phyloP scores from a whole-genome alignment of 78 protist genomes.

The Speleostelium caveatum region DNA sequence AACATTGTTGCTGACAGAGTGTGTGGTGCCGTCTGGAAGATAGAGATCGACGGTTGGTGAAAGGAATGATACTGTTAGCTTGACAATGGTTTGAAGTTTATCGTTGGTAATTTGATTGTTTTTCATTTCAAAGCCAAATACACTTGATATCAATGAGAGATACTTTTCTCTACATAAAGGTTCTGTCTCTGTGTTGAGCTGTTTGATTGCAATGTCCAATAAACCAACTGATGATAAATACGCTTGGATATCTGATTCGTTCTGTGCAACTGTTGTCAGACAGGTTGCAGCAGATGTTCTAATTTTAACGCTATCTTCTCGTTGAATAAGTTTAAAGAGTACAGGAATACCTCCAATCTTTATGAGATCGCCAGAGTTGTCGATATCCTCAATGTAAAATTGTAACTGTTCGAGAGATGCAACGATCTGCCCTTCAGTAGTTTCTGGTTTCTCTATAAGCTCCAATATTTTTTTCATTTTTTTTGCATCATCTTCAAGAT shows the following conservation, averaged over 20 bases:
- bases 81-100: conserved; percentile 3
- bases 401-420: conserved; percentile 17
- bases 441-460: neutral
- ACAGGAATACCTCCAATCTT: conserved; percentile 67
- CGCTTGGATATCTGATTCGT: conserved; percentile 43
- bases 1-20: conserved; percentile 13
- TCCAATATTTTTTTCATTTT: conserved; percentile 58
- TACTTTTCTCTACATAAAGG: conserved; percentile 41
- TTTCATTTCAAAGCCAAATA: conserved; percentile 14
- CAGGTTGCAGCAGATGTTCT: conserved; percentile 30
- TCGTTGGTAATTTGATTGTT: neutral
- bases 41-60: conserved; percentile 57
- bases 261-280: conserved; percentile 43
- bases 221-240: conserved; percentile 30
- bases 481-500: conserved; percentile 75
- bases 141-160: conserved; percentile 43
- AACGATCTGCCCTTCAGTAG: neutral
- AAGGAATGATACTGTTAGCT: conserved; percentile 26
- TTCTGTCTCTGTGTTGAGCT: conserved; percentile 5
- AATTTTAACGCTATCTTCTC: neutral
- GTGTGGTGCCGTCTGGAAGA: neutral
- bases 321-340: neutral
- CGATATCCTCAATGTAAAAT: conserved; percentile 57
- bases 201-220: conserved; percentile 1
- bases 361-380: conserved; percentile 62